Base-by-base conservation (phyloP, 495 filamentous ascomycete genomes). In the Viridothelium virens region DNA sequence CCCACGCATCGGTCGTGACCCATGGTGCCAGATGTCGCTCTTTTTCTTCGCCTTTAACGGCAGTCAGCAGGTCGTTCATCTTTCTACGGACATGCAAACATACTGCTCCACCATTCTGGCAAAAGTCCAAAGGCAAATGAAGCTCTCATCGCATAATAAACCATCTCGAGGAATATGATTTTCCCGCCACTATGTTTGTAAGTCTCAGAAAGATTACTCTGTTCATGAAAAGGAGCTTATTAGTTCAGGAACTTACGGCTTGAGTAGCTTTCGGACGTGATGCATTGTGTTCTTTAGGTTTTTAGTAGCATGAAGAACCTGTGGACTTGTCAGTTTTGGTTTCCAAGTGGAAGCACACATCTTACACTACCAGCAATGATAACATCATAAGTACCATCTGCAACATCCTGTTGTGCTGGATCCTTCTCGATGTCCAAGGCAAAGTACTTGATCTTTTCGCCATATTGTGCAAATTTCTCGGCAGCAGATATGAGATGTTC, bases 381-480 rank as follows among this genome's bases (percentile, higher is more conserved):
- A 10, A 72, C 14, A 46, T 72, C 71, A 61, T 69, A 72, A 25
- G 41, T 47, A 14, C 56, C 66, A 10, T 25, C 12, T 41, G 68
- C 66, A 38, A 67, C 68, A 7, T 66, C 69, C 64, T 72, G 71
- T 12, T 56, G 65, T 11, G 38, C 16, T 2, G 71, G 71, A 56
- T 72, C 71, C 25, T 65, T 59, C 38, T 70, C 69, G 31, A 70
- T 66, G 62, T 72, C 67, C 2, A 72, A 62, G 41, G 34, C 63
- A 18, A 65, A 48, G 59, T 65, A 72, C n/a, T 63, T 46, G 14
- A 70, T 61, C n/a, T 68, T 44, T 37, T 44, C 63, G 11, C 48
- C 56, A 46, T 59, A 63, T 14, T 10, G n/a, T 7, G 38, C 34
- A 56, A 72, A 70, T 53, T 67, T 64, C 25, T 63, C 63, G 38